phyloP scores from a whole-genome alignment of 441 rosid species.

The Bocquillonia castaneifolia region DNA sequence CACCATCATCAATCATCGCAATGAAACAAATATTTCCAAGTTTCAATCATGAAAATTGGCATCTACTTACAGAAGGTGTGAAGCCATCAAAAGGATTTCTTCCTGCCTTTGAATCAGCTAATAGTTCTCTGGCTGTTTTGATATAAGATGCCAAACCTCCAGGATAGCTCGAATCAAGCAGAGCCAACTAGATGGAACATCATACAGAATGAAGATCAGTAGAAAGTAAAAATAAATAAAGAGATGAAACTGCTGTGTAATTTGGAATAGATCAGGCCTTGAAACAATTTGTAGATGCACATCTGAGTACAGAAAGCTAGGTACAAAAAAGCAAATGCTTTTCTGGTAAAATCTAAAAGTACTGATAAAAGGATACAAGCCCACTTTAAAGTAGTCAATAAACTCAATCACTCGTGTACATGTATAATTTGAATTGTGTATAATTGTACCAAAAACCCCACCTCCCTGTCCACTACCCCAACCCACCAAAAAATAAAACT shows the following conservation, averaged over 20 bases:
- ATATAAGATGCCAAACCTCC: slow-evolving; percentile 74
- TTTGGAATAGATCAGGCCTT: not conserved
- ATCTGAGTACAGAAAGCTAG: not conserved
- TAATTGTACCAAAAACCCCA: not conserved
- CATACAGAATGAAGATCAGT: not conserved
- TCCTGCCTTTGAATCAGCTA: slow-evolving; percentile 84
- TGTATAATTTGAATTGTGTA: not conserved
- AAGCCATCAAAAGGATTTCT: slow-evolving; percentile 96
- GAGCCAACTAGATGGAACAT: slow-evolving; percentile 48
- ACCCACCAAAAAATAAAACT: no score
- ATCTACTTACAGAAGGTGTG: slow-evolving; percentile 70
- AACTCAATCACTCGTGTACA: no score
- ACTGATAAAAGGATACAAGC: not conserved
- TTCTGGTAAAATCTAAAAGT: not conserved
- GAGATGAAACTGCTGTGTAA: no score
- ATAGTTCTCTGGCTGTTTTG: slow-evolving; percentile 70
- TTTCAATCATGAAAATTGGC: not conserved
- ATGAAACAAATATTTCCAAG: not conserved
- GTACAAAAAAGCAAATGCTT: not conserved
- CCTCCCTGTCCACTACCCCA: no score
- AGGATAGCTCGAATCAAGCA: slow-evolving; percentile 75
- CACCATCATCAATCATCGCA: not conserved
- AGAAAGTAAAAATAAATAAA: not conserved
- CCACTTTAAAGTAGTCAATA: no score
- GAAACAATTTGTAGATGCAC: not conserved